Evolutionary conservation across 2,329 filamentous ascomycete species (phyloP).

Genomic region (Grosmannia serpens): DNA sequence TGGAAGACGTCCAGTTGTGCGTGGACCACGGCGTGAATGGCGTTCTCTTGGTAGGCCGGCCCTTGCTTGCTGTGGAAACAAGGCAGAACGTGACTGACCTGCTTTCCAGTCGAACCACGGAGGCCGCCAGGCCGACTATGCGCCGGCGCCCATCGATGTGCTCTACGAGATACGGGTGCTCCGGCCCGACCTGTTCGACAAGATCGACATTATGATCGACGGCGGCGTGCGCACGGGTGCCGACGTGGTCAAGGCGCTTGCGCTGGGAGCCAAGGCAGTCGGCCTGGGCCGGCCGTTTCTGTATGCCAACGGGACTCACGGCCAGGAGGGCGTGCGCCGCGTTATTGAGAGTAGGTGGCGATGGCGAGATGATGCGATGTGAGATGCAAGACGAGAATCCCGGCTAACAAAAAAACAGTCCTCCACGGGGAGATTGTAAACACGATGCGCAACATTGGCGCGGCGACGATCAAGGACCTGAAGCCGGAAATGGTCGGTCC

Average conservation of each 20-base stretch:
- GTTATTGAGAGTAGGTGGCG: constrained; percentile 5
- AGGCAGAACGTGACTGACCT: background rate
- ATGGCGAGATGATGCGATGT: background rate
- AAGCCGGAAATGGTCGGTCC: constrained; percentile 7
- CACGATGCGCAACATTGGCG: constrained; percentile 10
- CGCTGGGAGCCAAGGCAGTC: constrained; percentile 10
- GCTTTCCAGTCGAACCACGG: constrained; percentile 28
- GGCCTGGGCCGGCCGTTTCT: constrained; percentile 9
- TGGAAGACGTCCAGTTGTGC: constrained; percentile 39
- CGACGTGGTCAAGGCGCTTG: constrained; percentile 21
- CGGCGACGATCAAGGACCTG: constrained; percentile 3
- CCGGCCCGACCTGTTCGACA: constrained; percentile 30
- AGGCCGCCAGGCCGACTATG: constrained; percentile 31
- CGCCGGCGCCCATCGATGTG: constrained; percentile 34
- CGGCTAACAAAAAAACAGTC: background rate
- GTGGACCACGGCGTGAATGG: constrained; percentile 45
- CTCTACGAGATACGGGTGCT: constrained; percentile 25
- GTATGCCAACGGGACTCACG: constrained; percentile 9
- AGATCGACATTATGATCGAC: constrained; percentile 42
- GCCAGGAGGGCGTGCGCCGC: constrained; percentile 5
- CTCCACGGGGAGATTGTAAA: constrained; percentile 6
- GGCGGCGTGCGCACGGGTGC: constrained; percentile 43
- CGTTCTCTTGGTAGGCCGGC: constrained; percentile 35
- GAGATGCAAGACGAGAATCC: background rate
- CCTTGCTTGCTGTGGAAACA: background rate